phyloP scores from a whole-genome alignment of 208 protist genomes.

The Trypanosomatidae sp. region DNA sequence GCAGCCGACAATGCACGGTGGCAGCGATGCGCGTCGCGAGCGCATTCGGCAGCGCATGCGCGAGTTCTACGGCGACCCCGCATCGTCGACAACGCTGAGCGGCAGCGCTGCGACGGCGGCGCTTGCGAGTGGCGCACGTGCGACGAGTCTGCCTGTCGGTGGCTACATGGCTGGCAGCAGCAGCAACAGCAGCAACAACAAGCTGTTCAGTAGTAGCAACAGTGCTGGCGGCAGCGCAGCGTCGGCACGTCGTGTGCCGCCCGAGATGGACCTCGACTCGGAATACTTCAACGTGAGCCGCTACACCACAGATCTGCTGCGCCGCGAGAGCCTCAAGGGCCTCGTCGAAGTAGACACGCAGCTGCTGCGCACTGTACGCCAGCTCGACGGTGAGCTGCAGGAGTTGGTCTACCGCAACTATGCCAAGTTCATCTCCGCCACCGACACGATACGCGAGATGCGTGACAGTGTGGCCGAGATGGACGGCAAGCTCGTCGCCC shows the following conservation, averaged over 20 bases:
- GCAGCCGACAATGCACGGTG: too few species aligned
- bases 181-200: not conserved
- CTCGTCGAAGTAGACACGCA: constrained; percentile 71
- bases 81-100: too few species aligned
- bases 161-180: not conserved
- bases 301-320: constrained; percentile 75
- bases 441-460: constrained; percentile 95
- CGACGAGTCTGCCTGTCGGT: not conserved
- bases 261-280: constrained; percentile 69
- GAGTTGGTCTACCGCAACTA: constrained; percentile 99
- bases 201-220: not conserved
- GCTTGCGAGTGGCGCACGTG: not conserved
- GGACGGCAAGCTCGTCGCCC: constrained; percentile 67
- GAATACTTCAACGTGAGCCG: constrained; percentile 66
- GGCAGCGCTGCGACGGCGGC: too few species aligned
- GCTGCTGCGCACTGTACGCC: constrained; percentile 52
- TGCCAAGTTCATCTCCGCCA: constrained; percentile 97
- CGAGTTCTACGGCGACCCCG: constrained; percentile 80
- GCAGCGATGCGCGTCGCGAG: constrained; percentile 27
- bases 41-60: constrained; percentile 63
- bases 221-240: constrained; percentile 3
- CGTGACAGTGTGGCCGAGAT: constrained; percentile 80
- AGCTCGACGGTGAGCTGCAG: constrained; percentile 93
- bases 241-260: constrained; percentile 25
- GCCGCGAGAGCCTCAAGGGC: constrained; percentile 47